Base-by-base conservation (phyloP, 1,284 basidiomycete genomes). In the Ceratobasidium theobromae region DNA sequence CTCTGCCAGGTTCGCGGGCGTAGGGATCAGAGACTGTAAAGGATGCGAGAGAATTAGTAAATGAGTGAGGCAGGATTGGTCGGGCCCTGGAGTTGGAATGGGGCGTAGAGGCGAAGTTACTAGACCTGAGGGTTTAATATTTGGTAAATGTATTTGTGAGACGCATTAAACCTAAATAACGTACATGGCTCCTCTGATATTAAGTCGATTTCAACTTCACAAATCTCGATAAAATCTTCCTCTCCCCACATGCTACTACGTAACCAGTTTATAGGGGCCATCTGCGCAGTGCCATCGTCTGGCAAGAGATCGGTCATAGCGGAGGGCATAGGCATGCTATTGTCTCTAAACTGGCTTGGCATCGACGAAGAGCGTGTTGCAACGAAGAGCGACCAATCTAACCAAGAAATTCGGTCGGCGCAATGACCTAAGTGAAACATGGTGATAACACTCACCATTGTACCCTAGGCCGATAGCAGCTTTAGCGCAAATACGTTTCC, bases 391-490 rank as follows among this genome's bases (percentile, higher is more conserved):
- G 84, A 81, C 4, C 78, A 74, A 52, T 88, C 88, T 88, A 70
- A 23, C 69, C 28, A 27, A 11, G 43, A 28, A 51, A 35, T 46
- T 68, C 45, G 21, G 11, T 30, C 30, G 4, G 28, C 2, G 45
- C 40, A 27, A 28, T 32, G 49, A 28, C n/a, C n/a, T n/a, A 33
- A 30, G 46, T 12, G 28, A 35, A 23, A 49, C 11, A 25, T 18
- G 40, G 21, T 11, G 41, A 43, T 32, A 25, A 46, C 27, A 64
- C 69, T 64, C 74, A 86, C 89, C 87, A 72, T 84, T 81, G 70
- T 88, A 89, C 41, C 79, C 79, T 43, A 87, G 72, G 3, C 85
- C 85, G 67, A 91, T 83, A 6, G 86, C 79, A 16, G 88, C 88
- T 66, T 79, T 77, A 11, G 79, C 74, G 70, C 88, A 90, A 16